Evolutionary conservation across 306 rosid genomes (phyloP).

Genomic region (Inga oerstediana): DNA sequence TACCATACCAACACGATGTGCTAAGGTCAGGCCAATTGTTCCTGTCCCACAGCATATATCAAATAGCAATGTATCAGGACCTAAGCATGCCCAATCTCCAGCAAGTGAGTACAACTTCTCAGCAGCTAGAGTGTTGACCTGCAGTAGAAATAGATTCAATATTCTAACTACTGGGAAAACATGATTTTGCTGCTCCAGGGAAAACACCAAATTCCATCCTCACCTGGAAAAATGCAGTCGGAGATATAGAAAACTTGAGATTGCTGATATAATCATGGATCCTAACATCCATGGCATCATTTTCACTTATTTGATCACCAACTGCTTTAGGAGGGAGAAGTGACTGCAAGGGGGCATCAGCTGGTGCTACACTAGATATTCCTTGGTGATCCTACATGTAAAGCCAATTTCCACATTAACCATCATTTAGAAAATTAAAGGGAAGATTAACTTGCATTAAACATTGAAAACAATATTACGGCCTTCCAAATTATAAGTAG

Average conservation of each 20-base stretch:
- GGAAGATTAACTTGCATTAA: slow-evolving; percentile 23
- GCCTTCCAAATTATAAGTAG: not conserved
- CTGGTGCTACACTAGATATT: slow-evolving; percentile 89
- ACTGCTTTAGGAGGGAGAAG: slow-evolving; percentile 48
- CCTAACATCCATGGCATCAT: slow-evolving; percentile 54
- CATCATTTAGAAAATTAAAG: slow-evolving; percentile 20
- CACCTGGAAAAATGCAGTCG: slow-evolving; percentile 98
- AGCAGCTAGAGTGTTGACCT: slow-evolving; percentile 97
- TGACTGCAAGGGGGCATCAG: slow-evolving; percentile 68
- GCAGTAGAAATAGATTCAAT: slow-evolving; percentile 37
- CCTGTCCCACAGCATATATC: slow-evolving; percentile 98
- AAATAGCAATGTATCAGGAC: slow-evolving; percentile 88
- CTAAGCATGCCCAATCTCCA: slow-evolving; percentile 96
- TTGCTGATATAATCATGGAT: slow-evolving; percentile 82
- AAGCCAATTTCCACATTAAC: slow-evolving; percentile 23
- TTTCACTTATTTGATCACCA: slow-evolving; percentile 41
- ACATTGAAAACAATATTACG: slow-evolving; percentile 20
- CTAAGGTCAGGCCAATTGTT: slow-evolving; percentile 96
- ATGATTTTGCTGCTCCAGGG: not conserved
- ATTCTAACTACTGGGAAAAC: slow-evolving; percentile 12
- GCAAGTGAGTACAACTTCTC: slow-evolving; percentile 95
- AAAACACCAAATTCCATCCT: slow-evolving; percentile 29
- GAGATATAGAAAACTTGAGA: slow-evolving; percentile 87
- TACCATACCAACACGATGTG: slow-evolving; percentile 97
- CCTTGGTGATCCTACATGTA: slow-evolving; percentile 84